Conservation (phyloP, 1,139 yeast genomes). For the Taphrina pruni region DNA sequence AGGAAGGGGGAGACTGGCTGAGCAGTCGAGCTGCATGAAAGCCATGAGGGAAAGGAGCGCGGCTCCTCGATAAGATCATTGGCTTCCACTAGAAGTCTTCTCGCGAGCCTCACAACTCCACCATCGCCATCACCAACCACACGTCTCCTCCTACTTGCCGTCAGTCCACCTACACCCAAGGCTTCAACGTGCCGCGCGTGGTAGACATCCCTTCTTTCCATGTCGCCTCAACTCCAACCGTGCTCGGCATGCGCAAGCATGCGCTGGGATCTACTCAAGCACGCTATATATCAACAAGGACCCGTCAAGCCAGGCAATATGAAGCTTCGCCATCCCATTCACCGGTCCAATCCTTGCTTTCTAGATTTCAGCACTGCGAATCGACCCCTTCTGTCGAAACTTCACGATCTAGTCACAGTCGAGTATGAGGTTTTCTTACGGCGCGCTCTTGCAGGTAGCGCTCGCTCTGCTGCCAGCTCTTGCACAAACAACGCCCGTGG, state of each 20-base stretch:
- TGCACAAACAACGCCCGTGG: slow-evolving; percentile 1
- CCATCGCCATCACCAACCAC: no score
- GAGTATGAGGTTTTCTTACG: background rate
- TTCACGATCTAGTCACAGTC: background rate
- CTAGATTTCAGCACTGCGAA: no score
- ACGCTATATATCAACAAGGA: background rate
- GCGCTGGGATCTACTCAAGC: background rate
- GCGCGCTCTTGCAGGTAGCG: background rate
- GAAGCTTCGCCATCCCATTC: no score
- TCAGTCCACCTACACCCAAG: background rate
- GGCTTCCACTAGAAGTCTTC: no score
- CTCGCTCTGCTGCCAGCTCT: slow-evolving; percentile 9
- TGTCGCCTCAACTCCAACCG: background rate
- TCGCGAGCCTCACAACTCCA: no score
- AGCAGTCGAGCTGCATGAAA: no score
- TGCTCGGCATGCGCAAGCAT: slow-evolving; percentile 1
- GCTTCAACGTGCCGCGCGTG: background rate
- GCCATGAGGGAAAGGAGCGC: no score
- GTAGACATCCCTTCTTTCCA: background rate
- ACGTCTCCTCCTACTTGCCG: background rate
- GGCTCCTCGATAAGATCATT: no score
- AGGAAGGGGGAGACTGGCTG: no score
- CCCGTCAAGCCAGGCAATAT: background rate
- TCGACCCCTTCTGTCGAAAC: no score
- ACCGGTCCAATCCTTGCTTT: no score